Percentiles rank a stretch among this genome's conserved stretches.
Evolutionary conservation across 164 flowering plant genomes (phyloP).

Genomic region (Kingdonia uniflora): DNA sequence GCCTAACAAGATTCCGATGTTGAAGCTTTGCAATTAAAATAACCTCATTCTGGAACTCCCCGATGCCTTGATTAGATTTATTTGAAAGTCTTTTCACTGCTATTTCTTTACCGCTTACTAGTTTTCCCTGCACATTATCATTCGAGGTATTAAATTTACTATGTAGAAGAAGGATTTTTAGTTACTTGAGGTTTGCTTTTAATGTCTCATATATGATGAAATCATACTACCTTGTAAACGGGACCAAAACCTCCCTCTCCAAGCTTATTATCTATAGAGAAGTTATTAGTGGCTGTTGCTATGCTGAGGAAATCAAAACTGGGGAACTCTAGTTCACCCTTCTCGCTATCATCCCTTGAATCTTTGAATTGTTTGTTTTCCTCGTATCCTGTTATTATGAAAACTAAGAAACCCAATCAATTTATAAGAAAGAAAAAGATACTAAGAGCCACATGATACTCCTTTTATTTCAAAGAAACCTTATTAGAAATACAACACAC

Average conservation of each 20-base stretch:
- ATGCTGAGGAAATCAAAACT: not conserved
- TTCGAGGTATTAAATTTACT: not conserved
- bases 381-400: not conserved
- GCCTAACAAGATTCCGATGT: conserved; percentile 8
- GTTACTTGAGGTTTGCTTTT: not conserved
- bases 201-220: not conserved
- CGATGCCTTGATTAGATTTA: conserved; percentile 1
- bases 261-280: not conserved
- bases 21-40: conserved; percentile 4
- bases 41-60: conserved; percentile 5
- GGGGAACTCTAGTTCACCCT: conserved; percentile 1
- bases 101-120: conserved; percentile 1
- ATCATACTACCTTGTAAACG: conserved; percentile 8
- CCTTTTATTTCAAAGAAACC: no score
- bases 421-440: no score
- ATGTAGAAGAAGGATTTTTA: not conserved
- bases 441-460: no score
- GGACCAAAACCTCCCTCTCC: conserved; percentile 9
- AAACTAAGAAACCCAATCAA: not conserved
- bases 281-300: conserved; percentile 4
- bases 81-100: conserved; percentile 6
- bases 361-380: not conserved
- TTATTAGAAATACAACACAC: no score
- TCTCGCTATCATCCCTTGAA: not conserved
- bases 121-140: not conserved